Percentiles rank a stretch among this genome's conserved stretches.
These are phyloP conservation scores for Solanum medicagineum DNA, from an alignment of 257 asterid species.

Conservation along the genomic window DNA sequence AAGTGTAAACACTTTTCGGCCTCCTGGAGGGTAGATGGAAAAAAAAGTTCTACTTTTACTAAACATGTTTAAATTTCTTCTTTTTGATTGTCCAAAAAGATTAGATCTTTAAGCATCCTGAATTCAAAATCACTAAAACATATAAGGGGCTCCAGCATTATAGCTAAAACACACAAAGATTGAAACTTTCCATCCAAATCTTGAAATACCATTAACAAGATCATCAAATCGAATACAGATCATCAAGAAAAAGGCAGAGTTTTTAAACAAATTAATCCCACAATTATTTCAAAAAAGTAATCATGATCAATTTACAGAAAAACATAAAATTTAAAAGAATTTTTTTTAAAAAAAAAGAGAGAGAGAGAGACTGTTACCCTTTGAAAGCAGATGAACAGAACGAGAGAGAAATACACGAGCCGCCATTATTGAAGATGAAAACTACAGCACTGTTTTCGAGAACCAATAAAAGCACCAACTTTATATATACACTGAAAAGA, in stretches of 20 bases:
- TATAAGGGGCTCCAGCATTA: background rate
- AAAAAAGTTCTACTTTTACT: background rate
- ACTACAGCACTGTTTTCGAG: background rate
- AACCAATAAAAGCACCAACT: background rate
- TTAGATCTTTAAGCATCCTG: background rate
- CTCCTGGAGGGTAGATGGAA: background rate
- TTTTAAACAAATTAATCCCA: background rate
- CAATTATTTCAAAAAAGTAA: background rate
- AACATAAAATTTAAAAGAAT: background rate
- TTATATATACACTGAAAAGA: background rate
- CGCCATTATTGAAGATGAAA: constrained; percentile 31
- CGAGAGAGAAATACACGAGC: constrained; percentile 56
- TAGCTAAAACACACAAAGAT: background rate
- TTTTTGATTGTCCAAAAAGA: background rate
- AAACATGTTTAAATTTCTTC: background rate
- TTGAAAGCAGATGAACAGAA: constrained; percentile 4
- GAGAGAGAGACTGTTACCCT: background rate
- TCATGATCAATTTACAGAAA: background rate
- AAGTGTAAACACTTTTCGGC: background rate
- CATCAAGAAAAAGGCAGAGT: background rate
- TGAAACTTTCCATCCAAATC: background rate
- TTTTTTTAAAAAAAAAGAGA: background rate
- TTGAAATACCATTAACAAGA: background rate
- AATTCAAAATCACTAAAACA: background rate
- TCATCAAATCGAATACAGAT: background rate